These are phyloP conservation scores for Hypoxylon sp. DNA, from an alignment of 2,329 filamentous ascomycete genomes.

Conservation along the genomic window DNA sequence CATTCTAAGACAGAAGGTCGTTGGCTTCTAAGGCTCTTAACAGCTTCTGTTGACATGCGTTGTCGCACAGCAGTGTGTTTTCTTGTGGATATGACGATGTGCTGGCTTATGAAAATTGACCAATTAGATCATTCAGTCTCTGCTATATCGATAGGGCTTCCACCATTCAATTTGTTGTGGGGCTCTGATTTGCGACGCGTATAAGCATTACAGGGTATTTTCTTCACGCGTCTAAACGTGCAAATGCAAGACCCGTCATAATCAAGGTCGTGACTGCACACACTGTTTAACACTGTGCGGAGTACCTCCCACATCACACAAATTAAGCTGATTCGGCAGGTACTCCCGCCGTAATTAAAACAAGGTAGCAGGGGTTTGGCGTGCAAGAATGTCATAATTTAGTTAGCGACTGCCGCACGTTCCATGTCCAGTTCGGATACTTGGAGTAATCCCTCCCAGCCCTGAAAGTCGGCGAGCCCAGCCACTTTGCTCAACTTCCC, in stretches of 20 bases:
- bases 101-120: slow-evolving; percentile 42
- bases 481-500: slow-evolving; percentile 13
- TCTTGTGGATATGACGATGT: slow-evolving; percentile 46
- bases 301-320: slow-evolving; percentile 22
- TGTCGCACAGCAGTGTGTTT: slow-evolving; percentile 36
- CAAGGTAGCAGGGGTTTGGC: slow-evolving; percentile 13
- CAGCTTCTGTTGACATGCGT: slow-evolving; percentile 43
- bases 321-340: slow-evolving; percentile 5
- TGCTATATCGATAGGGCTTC: slow-evolving; percentile 45
- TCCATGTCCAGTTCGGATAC: slow-evolving; percentile 7
- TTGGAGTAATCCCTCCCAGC: not conserved
- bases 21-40: slow-evolving; percentile 17
- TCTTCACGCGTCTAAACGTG: slow-evolving; percentile 43
- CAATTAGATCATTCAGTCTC: slow-evolving; percentile 39
- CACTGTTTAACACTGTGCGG: slow-evolving; percentile 21
- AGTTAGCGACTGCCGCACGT: slow-evolving; percentile 20
- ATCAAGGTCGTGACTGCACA: slow-evolving; percentile 6
- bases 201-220: slow-evolving; percentile 19
- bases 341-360: slow-evolving; percentile 37
- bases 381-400: slow-evolving; percentile 42
- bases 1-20: slow-evolving; percentile 1
- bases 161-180: slow-evolving; percentile 32
- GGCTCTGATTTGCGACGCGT: slow-evolving; percentile 44
- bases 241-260: not conserved
- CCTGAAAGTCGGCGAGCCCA: not conserved